Conservation (phyloP, 78 protist genomes). For the Dictyostelium purpureum region DNA sequence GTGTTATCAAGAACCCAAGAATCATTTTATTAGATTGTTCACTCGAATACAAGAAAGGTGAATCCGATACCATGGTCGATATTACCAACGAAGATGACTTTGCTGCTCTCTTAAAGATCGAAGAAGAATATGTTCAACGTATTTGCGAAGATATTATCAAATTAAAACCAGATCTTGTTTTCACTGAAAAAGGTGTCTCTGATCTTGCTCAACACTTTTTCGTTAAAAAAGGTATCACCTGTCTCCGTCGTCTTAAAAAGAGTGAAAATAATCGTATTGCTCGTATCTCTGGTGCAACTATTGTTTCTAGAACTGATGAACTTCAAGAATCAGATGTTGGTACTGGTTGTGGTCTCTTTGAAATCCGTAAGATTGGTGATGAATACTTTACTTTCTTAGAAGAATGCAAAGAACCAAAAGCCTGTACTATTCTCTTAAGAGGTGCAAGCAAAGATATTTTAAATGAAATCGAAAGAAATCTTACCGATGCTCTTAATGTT, state of each 20-base stretch:
- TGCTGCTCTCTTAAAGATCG: constrained; percentile 87
- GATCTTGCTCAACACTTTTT: constrained; percentile 97
- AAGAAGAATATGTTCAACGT: constrained; percentile 95
- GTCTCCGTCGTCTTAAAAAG: constrained; percentile 98
- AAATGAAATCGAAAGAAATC: constrained; percentile 96
- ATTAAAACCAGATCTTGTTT: constrained; percentile 98
- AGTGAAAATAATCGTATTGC: constrained; percentile 99
- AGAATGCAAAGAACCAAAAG: constrained; percentile 98
- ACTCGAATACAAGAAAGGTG: constrained; percentile 99
- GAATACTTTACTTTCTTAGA: constrained; percentile 98
- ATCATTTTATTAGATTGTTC: constrained; percentile 98
- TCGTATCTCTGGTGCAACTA: constrained; percentile 99
- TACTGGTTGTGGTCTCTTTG: constrained; percentile 95
- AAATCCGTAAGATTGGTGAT: constrained; percentile 98
- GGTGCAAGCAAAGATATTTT: constrained; percentile 99
- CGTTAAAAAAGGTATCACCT: constrained; percentile 94
- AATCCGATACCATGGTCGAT: constrained; percentile 96
- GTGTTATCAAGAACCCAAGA: constrained; percentile 97
- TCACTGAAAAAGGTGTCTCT: constrained; percentile 99
- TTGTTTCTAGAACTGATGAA: constrained; percentile 95
- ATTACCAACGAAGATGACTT: constrained; percentile 92
- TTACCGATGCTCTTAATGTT: constrained; percentile 98
- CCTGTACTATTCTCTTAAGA: constrained; percentile 99
- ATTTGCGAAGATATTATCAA: constrained; percentile 93
- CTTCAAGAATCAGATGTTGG: constrained; percentile 97